phyloP scores from a whole-genome alignment of 2,329 filamentous ascomycete species.

The Colletotrichum musicola region DNA sequence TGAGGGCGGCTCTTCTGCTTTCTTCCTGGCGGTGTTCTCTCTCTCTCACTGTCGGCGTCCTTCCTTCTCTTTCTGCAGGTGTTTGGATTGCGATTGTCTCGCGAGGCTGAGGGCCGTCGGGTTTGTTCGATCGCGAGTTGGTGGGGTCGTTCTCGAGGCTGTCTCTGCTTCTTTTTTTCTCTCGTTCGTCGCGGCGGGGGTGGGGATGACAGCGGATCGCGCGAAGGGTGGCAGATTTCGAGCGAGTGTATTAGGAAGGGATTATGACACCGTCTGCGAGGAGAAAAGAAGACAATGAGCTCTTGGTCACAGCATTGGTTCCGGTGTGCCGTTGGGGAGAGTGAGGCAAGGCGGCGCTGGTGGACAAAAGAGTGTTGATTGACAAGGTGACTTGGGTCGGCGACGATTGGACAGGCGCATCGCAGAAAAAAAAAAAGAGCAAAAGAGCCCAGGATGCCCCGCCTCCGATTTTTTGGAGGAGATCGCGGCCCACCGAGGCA shows the following conservation, averaged over 20 bases:
- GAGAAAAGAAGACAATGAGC: not conserved
- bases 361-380: not conserved
- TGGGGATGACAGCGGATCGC: not conserved
- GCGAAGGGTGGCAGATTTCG: not conserved
- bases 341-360: not conserved
- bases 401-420: conserved; percentile 37
- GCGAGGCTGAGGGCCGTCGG: no score
- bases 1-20: no score
- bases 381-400: conserved; percentile 37
- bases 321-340: not conserved
- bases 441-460: conserved; percentile 17
- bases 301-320: conserved; percentile 9
- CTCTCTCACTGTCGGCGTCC: no score
- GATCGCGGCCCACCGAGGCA: not conserved
- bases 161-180: conserved; percentile 2
- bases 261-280: conserved; percentile 1
- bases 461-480: conserved; percentile 6
- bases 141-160: not conserved
- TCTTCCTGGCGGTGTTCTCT: no score
- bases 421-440: conserved; percentile 21
- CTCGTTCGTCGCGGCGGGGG: not conserved
- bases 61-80: no score
- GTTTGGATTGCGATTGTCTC: no score
- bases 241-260: not conserved
- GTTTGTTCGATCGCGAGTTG: no score